Evolutionary conservation across 768 basidiomycete species (phyloP).

Genomic region (Kwoniella botswanensis): DNA sequence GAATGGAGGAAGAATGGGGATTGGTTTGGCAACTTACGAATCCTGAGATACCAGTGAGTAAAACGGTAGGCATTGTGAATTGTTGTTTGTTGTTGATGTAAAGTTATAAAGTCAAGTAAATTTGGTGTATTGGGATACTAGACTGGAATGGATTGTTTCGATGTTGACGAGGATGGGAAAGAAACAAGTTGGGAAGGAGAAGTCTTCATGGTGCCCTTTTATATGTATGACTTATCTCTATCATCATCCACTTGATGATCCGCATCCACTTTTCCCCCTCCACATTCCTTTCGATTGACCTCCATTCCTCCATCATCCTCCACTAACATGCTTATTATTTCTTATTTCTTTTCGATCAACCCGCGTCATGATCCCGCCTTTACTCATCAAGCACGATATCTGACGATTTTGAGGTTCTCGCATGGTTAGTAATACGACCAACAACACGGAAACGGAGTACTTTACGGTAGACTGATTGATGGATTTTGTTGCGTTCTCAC

Average conservation of each 20-base stretch:
- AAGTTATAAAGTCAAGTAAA: not conserved
- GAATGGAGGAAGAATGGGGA: not conserved
- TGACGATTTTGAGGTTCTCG: too few species aligned
- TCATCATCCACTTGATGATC: not conserved
- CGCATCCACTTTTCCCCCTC: not conserved
- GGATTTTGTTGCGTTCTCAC: too few species aligned
- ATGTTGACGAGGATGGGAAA: not conserved
- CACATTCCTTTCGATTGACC: not conserved
- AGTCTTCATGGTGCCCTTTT: too few species aligned
- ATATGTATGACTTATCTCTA: not conserved
- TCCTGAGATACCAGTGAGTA: slow-evolving; percentile 48
- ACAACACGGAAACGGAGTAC: not conserved
- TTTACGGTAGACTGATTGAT: too few species aligned
- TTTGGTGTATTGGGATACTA: not conserved
- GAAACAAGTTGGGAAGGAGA: not conserved
- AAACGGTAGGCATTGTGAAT: slow-evolving; percentile 37
- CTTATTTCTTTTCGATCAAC: not conserved
- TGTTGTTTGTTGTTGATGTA: not conserved
- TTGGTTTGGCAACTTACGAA: slow-evolving; percentile 32
- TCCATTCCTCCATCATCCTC: not conserved
- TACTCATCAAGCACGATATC: not conserved
- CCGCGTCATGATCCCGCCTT: not conserved
- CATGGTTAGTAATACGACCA: not conserved
- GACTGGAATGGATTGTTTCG: not conserved
- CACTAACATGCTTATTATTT: too few species aligned